Base-by-base conservation (phyloP, 2,329 filamentous ascomycete species). In the Thelonectria discophora region DNA sequence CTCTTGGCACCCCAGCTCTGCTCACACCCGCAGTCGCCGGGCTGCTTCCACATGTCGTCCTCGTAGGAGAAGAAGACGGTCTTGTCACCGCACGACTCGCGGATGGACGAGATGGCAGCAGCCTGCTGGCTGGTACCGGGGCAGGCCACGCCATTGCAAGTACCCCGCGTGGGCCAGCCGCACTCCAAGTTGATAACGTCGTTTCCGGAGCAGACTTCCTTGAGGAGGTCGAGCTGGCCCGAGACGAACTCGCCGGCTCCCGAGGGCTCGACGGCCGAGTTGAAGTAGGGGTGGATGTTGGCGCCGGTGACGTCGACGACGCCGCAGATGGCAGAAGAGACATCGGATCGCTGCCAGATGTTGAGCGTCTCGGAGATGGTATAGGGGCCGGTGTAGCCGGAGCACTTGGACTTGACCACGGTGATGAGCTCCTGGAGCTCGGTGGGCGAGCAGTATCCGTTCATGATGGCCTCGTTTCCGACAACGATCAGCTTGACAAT, bases 281-380 rank as follows among this genome's bases (percentile, higher is more conserved):
- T 96, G 90, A 97, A 98, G 90, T 91, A 97, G 69, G 94, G 89
- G 82, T 98, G 94, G 73, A 96, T 88, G 85, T 97, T 97, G 79
- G 88, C 88, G 78, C 90, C 91, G 39, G 92, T 85, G 64, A 96
- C 82, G 75, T 97, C 93, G 61, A 97, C 84, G 71, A 84, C 85
- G 37, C 73, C 71, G 85, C 94, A 97, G 65, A 97, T 84, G 50
- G 78, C 78, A 32, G 75, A 72, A 58, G 83, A 66, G 61, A 84
- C 85, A 66, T 89, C 83, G 54, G 81, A 69, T 75, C 88, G 81
- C 79, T 92, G 81, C 87, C 93, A 93, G 75, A 90, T 84, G 78
- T 89, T 86, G 71, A 97, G 86, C 57, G 94, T 89, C 82, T 98
- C 94, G 65, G 94, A 90, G 72, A 93, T 96, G 75, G 93, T 96